Evolutionary conservation across 2,329 filamentous ascomycete genomes (phyloP), one percentile per base, ranked within the genome.

Genomic region (Penicillium concentricum): DNA sequence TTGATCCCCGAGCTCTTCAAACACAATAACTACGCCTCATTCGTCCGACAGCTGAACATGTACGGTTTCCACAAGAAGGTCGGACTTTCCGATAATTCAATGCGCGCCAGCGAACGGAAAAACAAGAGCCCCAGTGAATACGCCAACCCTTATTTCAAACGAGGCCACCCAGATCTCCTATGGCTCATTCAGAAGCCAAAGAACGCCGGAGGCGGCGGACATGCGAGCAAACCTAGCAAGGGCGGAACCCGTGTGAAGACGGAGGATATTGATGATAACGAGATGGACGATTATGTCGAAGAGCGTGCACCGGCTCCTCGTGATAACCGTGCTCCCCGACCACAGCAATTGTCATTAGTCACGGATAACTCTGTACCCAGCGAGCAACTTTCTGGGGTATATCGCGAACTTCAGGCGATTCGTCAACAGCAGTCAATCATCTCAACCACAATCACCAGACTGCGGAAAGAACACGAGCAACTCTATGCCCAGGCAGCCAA

Each of bases 121-220:
- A 93, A 93, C 72, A 99, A 99, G 78, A 96, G 92, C 57, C 94
- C 94, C 0, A 97, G 92, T 82, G 94, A 97, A 80, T 99, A 99
- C 74, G 92, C 90, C 65, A 97, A 99, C 73, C 91, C 91, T 10
- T 99, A 92, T 77, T 99, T 99, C 77, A 90, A 92, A 66, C 89
- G 92, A 44, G 93, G 92, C 5, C 88, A 96, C 64, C 92, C 92
- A 4, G 95, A 97, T 72, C 79, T 99, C 46, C 80, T 97, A 5
- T 97, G 93, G 93, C 81, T 97, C 55, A 97, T 97, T 62, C 93
- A 96, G 72, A 97, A 97, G 72, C 92, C 93, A 0, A 95, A 93
- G 73, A 90, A 88, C 61, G 85, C 87, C 13, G 76, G 79, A 39
- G 77, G 52, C 5, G 46, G 77, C 8, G 44, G 44, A 16, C 82